Evolutionary conservation across 192 early-diverging fungal species (phyloP).

Genomic region (Coemansia brasiliensis): DNA sequence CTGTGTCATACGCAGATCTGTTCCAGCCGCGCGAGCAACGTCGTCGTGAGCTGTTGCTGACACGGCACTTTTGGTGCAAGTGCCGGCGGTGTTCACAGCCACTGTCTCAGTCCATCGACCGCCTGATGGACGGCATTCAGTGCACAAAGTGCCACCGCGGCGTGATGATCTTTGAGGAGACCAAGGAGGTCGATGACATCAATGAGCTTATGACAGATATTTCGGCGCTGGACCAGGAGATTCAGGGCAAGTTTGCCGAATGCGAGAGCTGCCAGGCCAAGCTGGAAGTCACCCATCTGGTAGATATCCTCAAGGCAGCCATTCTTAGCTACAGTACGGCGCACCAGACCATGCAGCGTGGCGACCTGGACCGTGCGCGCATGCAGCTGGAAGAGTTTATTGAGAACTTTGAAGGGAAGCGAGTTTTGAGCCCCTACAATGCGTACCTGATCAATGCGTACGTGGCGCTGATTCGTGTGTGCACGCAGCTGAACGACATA

Average conservation of each 20-base stretch:
- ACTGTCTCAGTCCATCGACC: slow-evolving; percentile 66
- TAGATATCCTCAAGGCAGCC: slow-evolving; percentile 55
- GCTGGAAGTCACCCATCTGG: slow-evolving; percentile 52
- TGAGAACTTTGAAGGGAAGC: slow-evolving; percentile 49
- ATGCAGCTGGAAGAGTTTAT: slow-evolving; percentile 53
- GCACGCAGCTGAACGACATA: slow-evolving; percentile 35
- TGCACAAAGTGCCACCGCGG: slow-evolving; percentile 59
- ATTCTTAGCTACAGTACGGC: slow-evolving; percentile 54
- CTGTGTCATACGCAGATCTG: slow-evolving; percentile 70
- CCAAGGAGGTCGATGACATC: slow-evolving; percentile 61
- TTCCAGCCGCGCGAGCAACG: slow-evolving; percentile 70
- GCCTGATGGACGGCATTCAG: slow-evolving; percentile 67
- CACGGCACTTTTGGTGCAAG: slow-evolving; percentile 78
- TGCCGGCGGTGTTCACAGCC: slow-evolving; percentile 66
- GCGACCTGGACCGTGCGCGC: slow-evolving; percentile 42
- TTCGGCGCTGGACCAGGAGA: slow-evolving; percentile 55
- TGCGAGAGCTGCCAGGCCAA: slow-evolving; percentile 56
- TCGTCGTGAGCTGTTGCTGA: slow-evolving; percentile 63
- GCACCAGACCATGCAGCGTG: slow-evolving; percentile 46
- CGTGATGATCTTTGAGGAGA: slow-evolving; percentile 62
- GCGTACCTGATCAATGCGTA: slow-evolving; percentile 53
- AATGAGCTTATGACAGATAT: slow-evolving; percentile 60
- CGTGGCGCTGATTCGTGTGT: slow-evolving; percentile 39
- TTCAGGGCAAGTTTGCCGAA: slow-evolving; percentile 57
- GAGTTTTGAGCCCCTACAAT: slow-evolving; percentile 56